Base-by-base conservation (phyloP, 768 basidiomycete species). In the Pleurotus platypus region DNA sequence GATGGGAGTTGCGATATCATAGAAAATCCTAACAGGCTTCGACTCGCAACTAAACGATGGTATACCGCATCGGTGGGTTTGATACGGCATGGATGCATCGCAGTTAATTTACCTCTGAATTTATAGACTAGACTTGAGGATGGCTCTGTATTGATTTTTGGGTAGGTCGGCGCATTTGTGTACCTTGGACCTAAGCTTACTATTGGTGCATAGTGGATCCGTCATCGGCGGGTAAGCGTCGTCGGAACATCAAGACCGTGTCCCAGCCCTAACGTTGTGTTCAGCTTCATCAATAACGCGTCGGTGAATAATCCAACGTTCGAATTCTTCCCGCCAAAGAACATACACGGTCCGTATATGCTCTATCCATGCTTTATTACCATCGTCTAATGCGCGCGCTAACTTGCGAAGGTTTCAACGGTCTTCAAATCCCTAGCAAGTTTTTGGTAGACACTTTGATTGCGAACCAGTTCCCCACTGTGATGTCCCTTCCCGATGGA, bases 271-370 rank as follows among this genome's bases (percentile, higher is more conserved):
- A 9, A 37, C 16, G 2, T 1, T 22, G 2, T 56, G n/a, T 66
- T 57, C 6, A 84, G 83, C 3, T 88, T 84, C 77, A 86, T 86
- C 66, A 86, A 87, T 63, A 83, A 79, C 24, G 76, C 73, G 49
- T 82, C 84, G 3, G 79, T 81, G 48, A 85, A 84, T 66, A 84
- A 84, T 57, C 82, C 84, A 0, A 84, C 83, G 0, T 68, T 71
- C 46, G 75, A 75, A 57, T 76, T 75, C 50, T 75, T 70, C 66
- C 75, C 75, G 4, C 64, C 71, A 2, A 77, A 77, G 55, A 74
- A 75, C 45, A 66, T 66, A 56, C 67, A 70, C n/a, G 73, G 72
- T 54, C 11, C 6, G 51, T 42, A 8, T 30, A n/a, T 7, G 30
- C 18, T 30, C 7, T n/a, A 7, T 22, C 4, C 26, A 15, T 6